Percentiles rank a stretch among this genome's conserved stretches.
Conservation (phyloP, 768 basidiomycete genomes). For the Suillus subalutaceus region DNA sequence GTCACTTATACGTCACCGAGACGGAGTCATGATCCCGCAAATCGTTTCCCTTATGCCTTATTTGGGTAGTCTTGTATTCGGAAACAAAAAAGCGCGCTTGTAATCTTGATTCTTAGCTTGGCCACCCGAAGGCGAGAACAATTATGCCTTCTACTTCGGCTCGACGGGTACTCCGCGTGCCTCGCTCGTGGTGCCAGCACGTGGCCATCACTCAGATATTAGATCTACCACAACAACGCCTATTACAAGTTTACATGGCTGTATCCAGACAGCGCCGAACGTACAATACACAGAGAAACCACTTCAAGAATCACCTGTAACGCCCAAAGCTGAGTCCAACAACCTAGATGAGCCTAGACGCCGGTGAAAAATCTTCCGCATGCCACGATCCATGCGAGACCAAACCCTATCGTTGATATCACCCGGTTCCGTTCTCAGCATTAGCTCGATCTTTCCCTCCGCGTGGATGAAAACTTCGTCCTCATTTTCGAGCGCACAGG, state of each 20-base stretch:
- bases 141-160: conserved; percentile 8
- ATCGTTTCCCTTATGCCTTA: conserved; percentile 27
- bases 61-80: conserved; percentile 35
- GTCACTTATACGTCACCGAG: conserved; percentile 10
- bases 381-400: conserved; percentile 30
- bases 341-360: neutral
- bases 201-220: neutral
- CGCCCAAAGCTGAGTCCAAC: neutral
- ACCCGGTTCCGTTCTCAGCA: conserved; percentile 18
- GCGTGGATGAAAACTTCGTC: conserved; percentile 35
- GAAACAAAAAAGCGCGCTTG: conserved; percentile 27
- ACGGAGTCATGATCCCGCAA: neutral
- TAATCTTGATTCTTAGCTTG: neutral
- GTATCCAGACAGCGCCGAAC: neutral
- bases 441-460: conserved; percentile 27
- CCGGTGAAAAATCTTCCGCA: conserved; percentile 30
- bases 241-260: neutral
- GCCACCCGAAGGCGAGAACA: conserved; percentile 4
- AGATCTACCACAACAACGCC: neutral
- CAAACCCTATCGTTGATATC: conserved; percentile 15
- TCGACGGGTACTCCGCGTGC: conserved; percentile 8
- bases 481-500: conserved; percentile 24
- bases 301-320: too few species aligned
- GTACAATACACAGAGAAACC: too few species aligned
- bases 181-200: neutral